Conservation (phyloP, 2,329 filamentous ascomycete genomes). For the Xylaria sp. region DNA sequence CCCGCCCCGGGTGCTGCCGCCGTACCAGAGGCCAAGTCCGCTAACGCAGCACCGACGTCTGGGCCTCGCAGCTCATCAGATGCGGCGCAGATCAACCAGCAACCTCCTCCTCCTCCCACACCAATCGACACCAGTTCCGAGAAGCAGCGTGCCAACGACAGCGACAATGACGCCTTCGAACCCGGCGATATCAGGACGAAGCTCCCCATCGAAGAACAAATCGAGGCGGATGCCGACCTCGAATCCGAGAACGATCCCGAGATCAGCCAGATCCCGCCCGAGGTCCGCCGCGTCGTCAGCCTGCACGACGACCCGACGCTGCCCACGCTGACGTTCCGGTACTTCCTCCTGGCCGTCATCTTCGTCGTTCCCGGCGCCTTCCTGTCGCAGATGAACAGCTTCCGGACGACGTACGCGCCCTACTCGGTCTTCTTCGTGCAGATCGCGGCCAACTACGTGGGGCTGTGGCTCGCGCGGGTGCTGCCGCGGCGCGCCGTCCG, state of each 20-base stretch:
- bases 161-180: background rate
- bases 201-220: slow-evolving; percentile 24
- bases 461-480: slow-evolving; percentile 53
- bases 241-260: slow-evolving; percentile 51
- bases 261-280: slow-evolving; percentile 55
- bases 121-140: background rate
- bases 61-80: slow-evolving; percentile 11
- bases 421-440: slow-evolving; percentile 67
- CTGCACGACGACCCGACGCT: slow-evolving; percentile 58
- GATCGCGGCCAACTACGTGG: slow-evolving; percentile 59
- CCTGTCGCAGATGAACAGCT: slow-evolving; percentile 58
- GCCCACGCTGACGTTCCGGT: slow-evolving; percentile 62
- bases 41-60: slow-evolving; percentile 16
- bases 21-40: slow-evolving; percentile 18
- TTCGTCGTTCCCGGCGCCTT: slow-evolving; percentile 62
- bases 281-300: slow-evolving; percentile 60
- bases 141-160: background rate
- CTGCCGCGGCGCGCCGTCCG: slow-evolving; percentile 51
- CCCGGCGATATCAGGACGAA: slow-evolving; percentile 18
- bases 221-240: slow-evolving; percentile 33
- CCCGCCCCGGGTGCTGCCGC: slow-evolving; percentile 13
- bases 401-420: slow-evolving; percentile 58
- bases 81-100: slow-evolving; percentile 15
- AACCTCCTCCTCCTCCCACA: background rate
- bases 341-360: slow-evolving; percentile 56